phyloP scores from a whole-genome alignment of 179 eudicot species.

The Beta lomatogona region DNA sequence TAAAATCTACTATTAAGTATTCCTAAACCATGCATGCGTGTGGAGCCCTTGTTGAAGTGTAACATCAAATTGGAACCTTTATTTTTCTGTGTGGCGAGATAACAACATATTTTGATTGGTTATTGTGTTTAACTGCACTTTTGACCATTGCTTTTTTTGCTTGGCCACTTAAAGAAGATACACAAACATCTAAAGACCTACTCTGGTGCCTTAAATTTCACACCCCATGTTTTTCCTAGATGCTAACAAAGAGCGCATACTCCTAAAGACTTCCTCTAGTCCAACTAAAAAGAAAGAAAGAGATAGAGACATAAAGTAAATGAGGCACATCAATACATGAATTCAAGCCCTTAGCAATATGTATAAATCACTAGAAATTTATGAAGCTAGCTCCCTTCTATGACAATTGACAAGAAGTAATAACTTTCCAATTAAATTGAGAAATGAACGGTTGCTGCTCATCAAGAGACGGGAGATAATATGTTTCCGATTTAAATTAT shows the following conservation, averaged over 20 bases:
- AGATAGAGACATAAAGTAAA: background rate
- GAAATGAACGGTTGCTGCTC: background rate
- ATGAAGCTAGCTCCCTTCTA: background rate
- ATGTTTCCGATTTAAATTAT: background rate
- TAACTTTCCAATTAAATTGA: background rate
- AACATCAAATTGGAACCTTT: background rate
- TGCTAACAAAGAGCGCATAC: background rate
- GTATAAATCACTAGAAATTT: background rate
- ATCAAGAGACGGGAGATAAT: background rate
- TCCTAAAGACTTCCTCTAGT: background rate
- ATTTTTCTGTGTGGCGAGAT: background rate
- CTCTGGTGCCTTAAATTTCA: background rate
- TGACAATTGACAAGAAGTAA: background rate
- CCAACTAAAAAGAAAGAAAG: background rate
- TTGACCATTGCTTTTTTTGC: slow-evolving; percentile 13
- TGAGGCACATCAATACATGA: background rate
- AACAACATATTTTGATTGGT: background rate
- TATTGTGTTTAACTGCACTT: slow-evolving; percentile 12
- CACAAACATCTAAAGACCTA: background rate
- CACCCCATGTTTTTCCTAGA: slow-evolving; percentile 5
- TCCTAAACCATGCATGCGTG: background rate
- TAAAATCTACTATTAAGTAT: too few species aligned
- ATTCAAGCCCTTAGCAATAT: background rate
- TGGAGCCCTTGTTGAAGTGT: background rate
- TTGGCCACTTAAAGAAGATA: background rate